Base-by-base conservation (phyloP, 805 yeast genomes). In the Candida hungchunana region DNA sequence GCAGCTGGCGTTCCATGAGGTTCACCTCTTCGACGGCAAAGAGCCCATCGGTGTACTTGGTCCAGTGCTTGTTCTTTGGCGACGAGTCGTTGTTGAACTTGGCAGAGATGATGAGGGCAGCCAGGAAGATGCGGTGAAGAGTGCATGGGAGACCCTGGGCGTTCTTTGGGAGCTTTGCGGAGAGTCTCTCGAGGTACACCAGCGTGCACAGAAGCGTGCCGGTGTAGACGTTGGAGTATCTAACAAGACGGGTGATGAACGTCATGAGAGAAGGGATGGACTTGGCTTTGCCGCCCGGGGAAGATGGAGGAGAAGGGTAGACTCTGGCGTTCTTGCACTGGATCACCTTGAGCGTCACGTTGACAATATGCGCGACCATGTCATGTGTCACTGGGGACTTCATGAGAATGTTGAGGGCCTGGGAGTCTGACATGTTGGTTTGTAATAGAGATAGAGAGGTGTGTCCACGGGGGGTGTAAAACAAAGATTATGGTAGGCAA, bases 71-170 rank as follows among this genome's bases (percentile, higher is more conserved):
- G 60, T 83, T 83, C 53, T 80, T 77, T 42, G 90, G 88, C 10
- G 85, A 77, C 6, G 82, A 75, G 55, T 83, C 94, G 59, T 83
- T 82, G 65, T 79, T 82, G 60, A 67, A 77, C 57, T 83, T 83
- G 31, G 87, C 75, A 13, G 86, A 75, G 43, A 83, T 66, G 40
- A 83, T 81, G 48, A 83, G 63, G 55, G 88, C 80, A 12, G 87
- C 83, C 37, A 83, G 67, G 47, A 83, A 76, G 42, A 83, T 79
- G 47, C 94, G 67, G 60, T 83, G 93, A 52, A 86, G 69, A 3
- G 94, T 83, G 47, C 89, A 82, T 29, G 89, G 83, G 44, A 81
- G 64, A 21, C 90, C 90, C 50, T 75, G 79, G 22, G 88, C 84
- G 46, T 80, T 82, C 39, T 66, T 64, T 35, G 90, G 90, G 34